Percentiles rank a stretch among this genome's conserved stretches.
phyloP scores from a whole-genome alignment of 1,284 basidiomycete genomes.

The Ceratobasidium sp. region DNA sequence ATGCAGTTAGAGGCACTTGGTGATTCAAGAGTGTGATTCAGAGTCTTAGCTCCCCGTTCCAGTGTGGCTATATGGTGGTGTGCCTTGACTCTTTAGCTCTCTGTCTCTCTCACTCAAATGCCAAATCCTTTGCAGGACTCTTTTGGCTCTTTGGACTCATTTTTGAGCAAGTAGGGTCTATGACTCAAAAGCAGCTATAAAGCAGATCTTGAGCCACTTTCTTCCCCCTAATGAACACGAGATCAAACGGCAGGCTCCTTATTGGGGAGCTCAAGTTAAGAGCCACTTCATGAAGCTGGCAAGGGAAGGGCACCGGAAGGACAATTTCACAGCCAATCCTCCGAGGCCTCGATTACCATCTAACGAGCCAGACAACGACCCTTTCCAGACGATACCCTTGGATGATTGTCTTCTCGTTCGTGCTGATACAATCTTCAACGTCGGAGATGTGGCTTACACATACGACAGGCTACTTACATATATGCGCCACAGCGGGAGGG shows the following conservation, averaged over 20 bases:
- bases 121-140: no score
- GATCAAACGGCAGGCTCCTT: background rate
- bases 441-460: background rate
- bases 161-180: no score
- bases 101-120: no score
- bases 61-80: no score
- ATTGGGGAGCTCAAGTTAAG: constrained; percentile 12
- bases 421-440: background rate
- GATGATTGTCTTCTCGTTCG: background rate
- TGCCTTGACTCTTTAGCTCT: no score
- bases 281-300: background rate
- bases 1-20: no score
- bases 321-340: background rate
- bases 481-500: background rate
- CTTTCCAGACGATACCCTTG: background rate
- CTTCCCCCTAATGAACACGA: no score
- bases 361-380: background rate
- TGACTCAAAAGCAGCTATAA: no score
- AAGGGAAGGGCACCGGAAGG: constrained; percentile 6
- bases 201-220: no score
- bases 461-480: constrained; percentile 7
- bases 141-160: no score
- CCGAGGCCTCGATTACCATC: background rate
- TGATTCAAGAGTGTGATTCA: no score
- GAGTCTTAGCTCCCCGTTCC: no score